Evolutionary conservation across 495 filamentous ascomycete species (phyloP), one percentile per base, ranked within the genome.

Genomic region (Penicillium coprophilum): DNA sequence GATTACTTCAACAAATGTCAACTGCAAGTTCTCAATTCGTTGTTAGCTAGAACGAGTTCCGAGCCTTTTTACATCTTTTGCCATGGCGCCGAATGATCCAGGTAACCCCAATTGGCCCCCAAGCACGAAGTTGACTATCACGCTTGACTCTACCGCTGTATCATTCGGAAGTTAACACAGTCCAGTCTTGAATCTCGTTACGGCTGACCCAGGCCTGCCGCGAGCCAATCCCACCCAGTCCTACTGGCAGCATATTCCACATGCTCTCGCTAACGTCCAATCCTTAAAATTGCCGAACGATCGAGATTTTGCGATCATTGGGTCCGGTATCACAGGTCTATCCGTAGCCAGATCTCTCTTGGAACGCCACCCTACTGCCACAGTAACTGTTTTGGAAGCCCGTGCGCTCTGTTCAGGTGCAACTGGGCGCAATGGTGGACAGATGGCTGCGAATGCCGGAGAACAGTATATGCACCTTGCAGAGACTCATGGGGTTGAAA

Each of bases 371-470:
- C 60, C 64, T 6, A 32, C 57, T 21, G 56, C 57, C 40, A 68
- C 43, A 24, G 57, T 73, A 4, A 64, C 67, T 1, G 53, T 70
- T 3, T 72, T 95, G 4, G 90, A 93, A 74, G 89, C 90, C 21
- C 77, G 90, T 54, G 84, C 91, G 69, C 85, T 87, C 8, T 92
- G 89, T 66, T 91, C 80, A 72, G 90, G 90, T 6, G 90, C 90
- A 13, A 92, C 90, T 7, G 90, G 90, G 1, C 73, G 89, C 27
- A 74, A 74, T 63, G 71, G 71, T 19, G 70, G 69, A 12, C 70
- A 73, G 46, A 63, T 72, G 65, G 67, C 71, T n/a, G 56, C 67
- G 2, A 74, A 69, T 48, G 65, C 56, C 2, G 71, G 67, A 13
- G 71, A 73, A 41, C 64, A 69, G 38, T 73, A 73, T 46, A 43